phyloP scores from a whole-genome alignment of 1,284 basidiomycete genomes.

The Quambalaria eucalypti region DNA sequence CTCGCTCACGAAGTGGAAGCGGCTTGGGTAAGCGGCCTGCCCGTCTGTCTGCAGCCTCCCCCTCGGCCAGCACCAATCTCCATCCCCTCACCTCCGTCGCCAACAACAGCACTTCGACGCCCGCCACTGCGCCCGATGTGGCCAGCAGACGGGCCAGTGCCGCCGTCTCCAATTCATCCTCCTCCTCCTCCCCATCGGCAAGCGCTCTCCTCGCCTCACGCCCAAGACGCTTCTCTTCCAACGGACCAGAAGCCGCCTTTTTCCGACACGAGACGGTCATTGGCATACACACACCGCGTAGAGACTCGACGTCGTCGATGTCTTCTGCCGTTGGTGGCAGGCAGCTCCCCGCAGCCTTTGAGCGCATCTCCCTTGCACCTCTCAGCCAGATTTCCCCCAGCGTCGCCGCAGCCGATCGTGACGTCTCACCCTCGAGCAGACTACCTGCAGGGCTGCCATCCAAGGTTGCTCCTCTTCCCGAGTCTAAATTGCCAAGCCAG shows the following conservation, averaged over 20 bases:
- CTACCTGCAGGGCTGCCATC: conserved; percentile 4
- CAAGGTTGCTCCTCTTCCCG: neutral
- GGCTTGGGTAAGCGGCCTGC: neutral
- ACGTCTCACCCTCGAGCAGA: conserved; percentile 7
- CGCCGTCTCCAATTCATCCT: too few relatives aligned
- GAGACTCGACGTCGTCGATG: conserved; percentile 15
- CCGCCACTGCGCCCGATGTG: too few relatives aligned
- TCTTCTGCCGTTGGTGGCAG: neutral
- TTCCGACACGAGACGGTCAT: conserved; percentile 36
- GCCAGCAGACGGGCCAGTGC: too few relatives aligned
- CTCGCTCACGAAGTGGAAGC: neutral
- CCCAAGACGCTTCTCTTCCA: conserved; percentile 18
- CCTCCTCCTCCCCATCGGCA: too few relatives aligned
- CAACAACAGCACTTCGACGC: too few relatives aligned
- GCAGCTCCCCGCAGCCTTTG: neutral
- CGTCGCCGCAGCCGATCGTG: too few relatives aligned
- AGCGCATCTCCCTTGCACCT: conserved; percentile 9
- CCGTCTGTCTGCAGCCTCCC: too few relatives aligned
- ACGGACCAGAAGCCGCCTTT: conserved; percentile 33
- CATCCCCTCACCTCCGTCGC: too few relatives aligned
- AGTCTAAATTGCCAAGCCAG: neutral
- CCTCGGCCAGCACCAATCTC: too few relatives aligned
- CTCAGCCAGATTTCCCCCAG: conserved; percentile 25
- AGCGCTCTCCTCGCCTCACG: too few relatives aligned
- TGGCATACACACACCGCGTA: conserved; percentile 32